Percentiles rank a stretch among this genome's conserved stretches.
Evolutionary conservation across 2,329 filamentous ascomycete species (phyloP).

Genomic region (Cercospora sp.): DNA sequence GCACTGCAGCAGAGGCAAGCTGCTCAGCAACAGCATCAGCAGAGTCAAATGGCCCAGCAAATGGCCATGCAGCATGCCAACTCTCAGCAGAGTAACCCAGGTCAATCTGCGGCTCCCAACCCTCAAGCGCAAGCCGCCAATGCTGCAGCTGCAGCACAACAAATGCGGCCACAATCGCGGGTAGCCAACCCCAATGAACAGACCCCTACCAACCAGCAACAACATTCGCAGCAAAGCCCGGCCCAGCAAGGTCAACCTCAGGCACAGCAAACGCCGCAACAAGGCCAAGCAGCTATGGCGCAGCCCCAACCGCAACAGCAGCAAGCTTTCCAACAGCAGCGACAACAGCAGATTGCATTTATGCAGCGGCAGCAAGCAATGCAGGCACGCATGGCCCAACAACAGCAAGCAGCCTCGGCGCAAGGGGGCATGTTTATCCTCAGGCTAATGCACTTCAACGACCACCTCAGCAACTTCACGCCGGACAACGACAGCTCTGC

Average conservation of each 20-base stretch:
- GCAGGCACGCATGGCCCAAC: conserved; percentile 29
- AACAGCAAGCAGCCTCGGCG: conserved; percentile 32
- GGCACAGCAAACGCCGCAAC: conserved; percentile 44
- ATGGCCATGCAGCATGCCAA: conserved; percentile 50
- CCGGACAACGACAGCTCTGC: conserved; percentile 17
- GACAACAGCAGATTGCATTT: conserved; percentile 32
- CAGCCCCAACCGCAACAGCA: conserved; percentile 47
- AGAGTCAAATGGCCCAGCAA: conserved; percentile 45
- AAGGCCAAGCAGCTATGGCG: conserved; percentile 42
- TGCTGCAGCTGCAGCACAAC: conserved; percentile 35
- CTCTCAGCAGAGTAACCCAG: conserved; percentile 52
- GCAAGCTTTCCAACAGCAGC: conserved; percentile 33
- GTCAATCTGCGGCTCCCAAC: conserved; percentile 45
- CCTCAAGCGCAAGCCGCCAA: conserved; percentile 40
- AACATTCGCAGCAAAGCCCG: conserved; percentile 30
- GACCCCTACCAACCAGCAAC: conserved; percentile 34
- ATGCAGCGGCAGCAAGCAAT: conserved; percentile 34
- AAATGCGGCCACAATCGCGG: conserved; percentile 45
- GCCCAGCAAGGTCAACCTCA: conserved; percentile 39
- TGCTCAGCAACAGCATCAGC: conserved; percentile 36
- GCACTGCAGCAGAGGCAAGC: conserved; percentile 42
- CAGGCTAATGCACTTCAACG: conserved; percentile 57
- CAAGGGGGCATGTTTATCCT: conserved; percentile 49
- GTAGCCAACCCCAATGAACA: conserved; percentile 38
- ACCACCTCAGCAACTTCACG: conserved; percentile 57